Conservation (phyloP, 1,139 yeast species). For the Suhomyces anneliseae region DNA sequence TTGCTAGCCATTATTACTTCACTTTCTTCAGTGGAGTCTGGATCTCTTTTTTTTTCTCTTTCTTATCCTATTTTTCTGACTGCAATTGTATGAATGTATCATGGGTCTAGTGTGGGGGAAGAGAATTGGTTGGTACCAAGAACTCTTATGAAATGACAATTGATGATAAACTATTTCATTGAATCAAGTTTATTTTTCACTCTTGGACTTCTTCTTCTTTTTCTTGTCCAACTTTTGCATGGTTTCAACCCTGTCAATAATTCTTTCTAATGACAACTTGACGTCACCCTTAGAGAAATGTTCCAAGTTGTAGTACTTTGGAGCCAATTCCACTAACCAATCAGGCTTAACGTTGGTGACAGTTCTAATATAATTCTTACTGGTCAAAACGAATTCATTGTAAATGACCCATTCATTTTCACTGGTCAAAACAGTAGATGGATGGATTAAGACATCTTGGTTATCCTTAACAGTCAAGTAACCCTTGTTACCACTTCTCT, state of each 20-base stretch:
- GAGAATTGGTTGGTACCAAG: too few relatives aligned
- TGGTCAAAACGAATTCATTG: conserved; percentile 91
- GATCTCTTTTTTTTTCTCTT: too few relatives aligned
- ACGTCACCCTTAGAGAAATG: conserved; percentile 84
- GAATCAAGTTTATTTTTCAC: conserved; percentile 10
- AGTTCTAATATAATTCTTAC: conserved; percentile 90
- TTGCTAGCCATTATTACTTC: too few relatives aligned
- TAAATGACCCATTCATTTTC: conserved; percentile 93
- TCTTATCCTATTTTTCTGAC: too few relatives aligned
- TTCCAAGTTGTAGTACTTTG: conserved; percentile 74
- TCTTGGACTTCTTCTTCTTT: conserved; percentile 16
- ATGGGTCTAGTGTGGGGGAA: too few relatives aligned
- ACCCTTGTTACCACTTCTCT: conserved; percentile 66
- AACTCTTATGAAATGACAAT: too few relatives aligned
- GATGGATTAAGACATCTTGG: conserved; percentile 93
- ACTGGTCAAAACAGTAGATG: conserved; percentile 82
- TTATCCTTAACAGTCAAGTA: conserved; percentile 91
- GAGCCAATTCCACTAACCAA: conserved; percentile 83
- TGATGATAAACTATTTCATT: background rate
- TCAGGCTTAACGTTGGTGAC: conserved; percentile 92
- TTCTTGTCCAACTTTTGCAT: conserved; percentile 37
- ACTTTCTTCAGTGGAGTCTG: too few relatives aligned
- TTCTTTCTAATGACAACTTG: conserved; percentile 72
- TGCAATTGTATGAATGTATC: too few relatives aligned
- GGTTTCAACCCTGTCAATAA: conserved; percentile 51